These are phyloP conservation scores for Jimgerdemannia lactiflua DNA, from an alignment of 192 early-diverging fungal species.

Conservation along the genomic window DNA sequence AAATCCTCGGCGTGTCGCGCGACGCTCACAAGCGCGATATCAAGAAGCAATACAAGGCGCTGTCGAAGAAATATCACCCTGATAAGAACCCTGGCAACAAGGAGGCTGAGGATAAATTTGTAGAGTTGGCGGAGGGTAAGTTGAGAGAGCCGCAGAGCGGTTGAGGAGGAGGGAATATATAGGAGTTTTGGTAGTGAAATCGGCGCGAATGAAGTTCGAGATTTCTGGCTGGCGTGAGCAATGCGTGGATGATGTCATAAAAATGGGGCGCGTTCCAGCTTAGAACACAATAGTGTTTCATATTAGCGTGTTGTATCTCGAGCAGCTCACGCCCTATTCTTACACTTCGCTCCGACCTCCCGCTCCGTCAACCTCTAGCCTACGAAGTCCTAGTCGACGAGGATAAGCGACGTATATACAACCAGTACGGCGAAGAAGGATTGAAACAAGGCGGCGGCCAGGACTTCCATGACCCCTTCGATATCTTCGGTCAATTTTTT, in stretches of 20 bases:
- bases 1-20: constrained; percentile 81
- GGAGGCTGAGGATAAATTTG: constrained; percentile 82
- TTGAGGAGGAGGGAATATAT: constrained; percentile 22
- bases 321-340: background rate
- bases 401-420: constrained; percentile 87
- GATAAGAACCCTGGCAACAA: constrained; percentile 89
- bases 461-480: constrained; percentile 93
- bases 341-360: background rate
- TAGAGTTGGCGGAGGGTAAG: constrained; percentile 81
- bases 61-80: constrained; percentile 86
- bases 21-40: constrained; percentile 82
- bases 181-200: too few species aligned
- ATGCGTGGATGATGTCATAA: too few species aligned
- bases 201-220: too few species aligned
- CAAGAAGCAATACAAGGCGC: constrained; percentile 90
- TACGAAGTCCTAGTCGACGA: constrained; percentile 94
- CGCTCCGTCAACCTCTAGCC: constrained; percentile 42
- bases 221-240: too few species aligned
- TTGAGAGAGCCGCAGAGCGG: constrained; percentile 63
- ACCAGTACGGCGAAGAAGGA: constrained; percentile 96
- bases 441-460: constrained; percentile 65
- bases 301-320: too few species aligned
- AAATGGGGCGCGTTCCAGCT: too few species aligned
- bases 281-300: too few species aligned
- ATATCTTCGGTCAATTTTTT: constrained; percentile 95